phyloP scores from a whole-genome alignment of 139 green algal genomes.

The Pleodorina starrii region DNA sequence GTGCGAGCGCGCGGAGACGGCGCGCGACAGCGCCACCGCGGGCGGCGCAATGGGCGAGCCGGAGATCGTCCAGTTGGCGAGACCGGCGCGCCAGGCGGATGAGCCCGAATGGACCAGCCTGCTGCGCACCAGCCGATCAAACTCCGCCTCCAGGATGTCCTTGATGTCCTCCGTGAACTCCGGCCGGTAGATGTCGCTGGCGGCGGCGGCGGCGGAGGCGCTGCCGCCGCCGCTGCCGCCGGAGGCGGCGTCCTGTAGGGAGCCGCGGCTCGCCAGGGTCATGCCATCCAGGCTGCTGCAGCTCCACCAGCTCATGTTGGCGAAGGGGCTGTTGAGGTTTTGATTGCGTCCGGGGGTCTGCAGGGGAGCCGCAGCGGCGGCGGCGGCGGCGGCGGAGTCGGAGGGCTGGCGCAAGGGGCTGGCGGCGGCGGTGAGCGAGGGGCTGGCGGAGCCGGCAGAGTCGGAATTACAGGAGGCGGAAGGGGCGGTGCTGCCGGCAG shows the following conservation, averaged over 20 bases:
- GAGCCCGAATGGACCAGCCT: not conserved
- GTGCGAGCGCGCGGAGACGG: not conserved
- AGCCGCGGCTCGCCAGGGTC: not conserved
- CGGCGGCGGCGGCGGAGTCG: too few relatives aligned
- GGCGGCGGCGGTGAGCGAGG: too few relatives aligned
- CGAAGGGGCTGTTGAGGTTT: too few relatives aligned
- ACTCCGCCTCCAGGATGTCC: constrained; percentile 20
- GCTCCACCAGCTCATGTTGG: not conserved
- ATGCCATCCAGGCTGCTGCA: too few relatives aligned
- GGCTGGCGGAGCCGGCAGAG: too few relatives aligned
- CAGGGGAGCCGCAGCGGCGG: too few relatives aligned
- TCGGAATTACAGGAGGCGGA: too few relatives aligned
- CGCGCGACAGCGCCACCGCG: too few relatives aligned
- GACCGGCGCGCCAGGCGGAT: not conserved
- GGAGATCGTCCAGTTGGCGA: not conserved
- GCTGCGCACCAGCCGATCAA: not conserved
- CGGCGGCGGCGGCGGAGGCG: not conserved
- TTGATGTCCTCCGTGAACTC: constrained; percentile 8
- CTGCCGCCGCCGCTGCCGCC: not conserved
- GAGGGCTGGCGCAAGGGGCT: too few relatives aligned
- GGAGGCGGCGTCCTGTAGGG: not conserved
- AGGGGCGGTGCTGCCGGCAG: too few relatives aligned
- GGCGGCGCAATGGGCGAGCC: not conserved
- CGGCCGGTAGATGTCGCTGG: not conserved
- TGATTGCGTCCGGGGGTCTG: too few relatives aligned